phyloP scores from a whole-genome alignment of 2,329 filamentous ascomycete species.

The Teratosphaeria epicoccoides region DNA sequence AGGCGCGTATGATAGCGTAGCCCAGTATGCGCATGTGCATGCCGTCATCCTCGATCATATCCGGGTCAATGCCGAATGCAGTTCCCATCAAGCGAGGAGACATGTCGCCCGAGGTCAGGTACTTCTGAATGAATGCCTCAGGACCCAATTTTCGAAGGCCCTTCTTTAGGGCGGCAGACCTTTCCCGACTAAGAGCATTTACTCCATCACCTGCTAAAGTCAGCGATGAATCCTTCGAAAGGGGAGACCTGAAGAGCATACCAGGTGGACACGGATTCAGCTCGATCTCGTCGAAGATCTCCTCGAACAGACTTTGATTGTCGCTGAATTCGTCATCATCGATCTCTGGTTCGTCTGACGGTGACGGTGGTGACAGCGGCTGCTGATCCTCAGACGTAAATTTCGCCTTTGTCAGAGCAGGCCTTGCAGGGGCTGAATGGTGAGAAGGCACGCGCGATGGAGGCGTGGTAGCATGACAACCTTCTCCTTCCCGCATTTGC shows the following conservation, averaged over 20 bases:
- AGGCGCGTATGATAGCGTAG: conserved; percentile 67
- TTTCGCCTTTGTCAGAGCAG: background rate
- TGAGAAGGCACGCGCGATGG: background rate
- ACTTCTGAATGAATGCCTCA: conserved; percentile 62
- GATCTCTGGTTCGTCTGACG: background rate
- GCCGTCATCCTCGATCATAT: conserved; percentile 54
- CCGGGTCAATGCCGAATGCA: conserved; percentile 70
- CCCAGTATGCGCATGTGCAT: conserved; percentile 62
- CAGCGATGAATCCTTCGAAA: background rate
- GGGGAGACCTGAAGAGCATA: background rate
- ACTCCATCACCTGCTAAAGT: background rate
- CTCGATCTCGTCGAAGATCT: conserved; percentile 7
- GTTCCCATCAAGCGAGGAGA: conserved; percentile 75
- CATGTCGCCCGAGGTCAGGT: conserved; percentile 50
- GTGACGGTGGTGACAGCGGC: background rate
- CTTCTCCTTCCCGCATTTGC: background rate
- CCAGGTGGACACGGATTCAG: conserved; percentile 3
- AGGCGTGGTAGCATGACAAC: background rate
- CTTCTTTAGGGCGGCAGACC: background rate
- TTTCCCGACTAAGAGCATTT: background rate
- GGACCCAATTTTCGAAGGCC: conserved; percentile 47
- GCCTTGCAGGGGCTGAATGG: background rate
- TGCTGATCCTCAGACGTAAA: background rate
- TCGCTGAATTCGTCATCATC: conserved; percentile 4
- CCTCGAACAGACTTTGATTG: conserved; percentile 3